A percentile compares a stretch with the other conserved stretches of the same genome.
Conservation (phyloP, 164 flowering plant species). For the Houttuynia cordata region DNA sequence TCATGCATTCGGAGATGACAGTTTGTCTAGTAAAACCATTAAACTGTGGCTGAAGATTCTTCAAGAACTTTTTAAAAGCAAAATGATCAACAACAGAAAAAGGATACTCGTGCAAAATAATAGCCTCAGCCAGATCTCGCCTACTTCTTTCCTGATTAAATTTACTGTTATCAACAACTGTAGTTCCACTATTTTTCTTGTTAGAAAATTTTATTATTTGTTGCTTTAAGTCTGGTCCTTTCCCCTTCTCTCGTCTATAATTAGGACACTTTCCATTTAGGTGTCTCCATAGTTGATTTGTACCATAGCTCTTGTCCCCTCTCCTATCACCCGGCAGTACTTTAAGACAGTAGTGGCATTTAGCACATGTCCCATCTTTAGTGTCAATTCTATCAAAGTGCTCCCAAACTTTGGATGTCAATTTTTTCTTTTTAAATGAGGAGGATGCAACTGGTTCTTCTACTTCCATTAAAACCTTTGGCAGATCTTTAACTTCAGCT, state of each 20-base stretch:
- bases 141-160: constrained; percentile 6
- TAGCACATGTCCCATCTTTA: constrained; percentile 59
- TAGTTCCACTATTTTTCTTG: not conserved
- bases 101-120: constrained; percentile 7
- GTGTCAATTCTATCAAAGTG: constrained; percentile 51
- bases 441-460: not conserved
- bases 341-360: constrained; percentile 29
- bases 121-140: constrained; percentile 6
- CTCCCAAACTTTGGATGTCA: constrained; percentile 88
- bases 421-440: constrained; percentile 23
- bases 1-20: constrained; percentile 2
- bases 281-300: constrained; percentile 87
- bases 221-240: not conserved
- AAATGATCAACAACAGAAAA: constrained; percentile 3
- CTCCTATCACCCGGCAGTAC: not conserved
- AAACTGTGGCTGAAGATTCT: constrained; percentile 8
- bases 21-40: not conserved
- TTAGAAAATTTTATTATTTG: not conserved
- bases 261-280: constrained; percentile 48
- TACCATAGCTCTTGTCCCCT: constrained; percentile 45
- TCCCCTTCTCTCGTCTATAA: constrained; percentile 22
- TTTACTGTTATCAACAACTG: not conserved
- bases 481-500: not conserved
- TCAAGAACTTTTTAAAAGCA: constrained; percentile 3
- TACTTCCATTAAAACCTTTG: not conserved